A percentile compares a stretch with the other conserved stretches of the same genome.
phyloP scores from a whole-genome alignment of 257 asterid species.

The Pogostemon cablin region DNA sequence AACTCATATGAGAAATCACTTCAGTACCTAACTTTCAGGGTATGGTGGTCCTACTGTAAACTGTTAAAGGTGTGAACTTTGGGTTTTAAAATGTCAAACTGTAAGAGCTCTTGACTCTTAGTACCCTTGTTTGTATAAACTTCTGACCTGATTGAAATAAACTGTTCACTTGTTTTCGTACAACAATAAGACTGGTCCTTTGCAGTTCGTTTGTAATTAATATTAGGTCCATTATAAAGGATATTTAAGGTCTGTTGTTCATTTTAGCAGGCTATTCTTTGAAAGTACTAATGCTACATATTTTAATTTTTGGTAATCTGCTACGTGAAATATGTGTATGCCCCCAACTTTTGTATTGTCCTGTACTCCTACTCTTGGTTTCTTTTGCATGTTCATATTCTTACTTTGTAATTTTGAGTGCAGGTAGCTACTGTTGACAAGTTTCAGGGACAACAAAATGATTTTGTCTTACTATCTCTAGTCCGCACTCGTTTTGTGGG shows the following conservation, averaged over 20 bases:
- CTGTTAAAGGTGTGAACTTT: neutral
- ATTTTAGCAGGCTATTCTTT: neutral
- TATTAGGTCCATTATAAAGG: slow-evolving; percentile 12
- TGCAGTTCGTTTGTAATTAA: neutral
- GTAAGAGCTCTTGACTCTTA: slow-evolving; percentile 3
- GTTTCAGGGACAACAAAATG: slow-evolving; percentile 99
- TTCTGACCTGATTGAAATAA: slow-evolving; percentile 9
- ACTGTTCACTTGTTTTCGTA: neutral
- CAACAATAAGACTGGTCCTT: neutral
- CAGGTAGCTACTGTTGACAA: slow-evolving; percentile 96
- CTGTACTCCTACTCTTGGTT: slow-evolving; percentile 9
- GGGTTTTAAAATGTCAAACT: neutral
- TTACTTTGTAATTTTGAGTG: slow-evolving; percentile 31
- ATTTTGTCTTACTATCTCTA: slow-evolving; percentile 78
- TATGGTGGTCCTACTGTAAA: slow-evolving; percentile 3
- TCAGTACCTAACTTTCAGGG: neutral
- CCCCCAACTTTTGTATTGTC: slow-evolving; percentile 2
- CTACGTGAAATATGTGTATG: slow-evolving; percentile 2
- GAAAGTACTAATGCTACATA: neutral
- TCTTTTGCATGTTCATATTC: slow-evolving; percentile 20
- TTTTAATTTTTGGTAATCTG: neutral
- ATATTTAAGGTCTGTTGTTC: slow-evolving; percentile 17
- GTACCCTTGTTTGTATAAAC: neutral
- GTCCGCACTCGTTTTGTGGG: slow-evolving; percentile 99
- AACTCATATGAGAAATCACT: neutral